phyloP scores from a whole-genome alignment of 129 eudicot genomes.

The Lactuca sativa region DNA sequence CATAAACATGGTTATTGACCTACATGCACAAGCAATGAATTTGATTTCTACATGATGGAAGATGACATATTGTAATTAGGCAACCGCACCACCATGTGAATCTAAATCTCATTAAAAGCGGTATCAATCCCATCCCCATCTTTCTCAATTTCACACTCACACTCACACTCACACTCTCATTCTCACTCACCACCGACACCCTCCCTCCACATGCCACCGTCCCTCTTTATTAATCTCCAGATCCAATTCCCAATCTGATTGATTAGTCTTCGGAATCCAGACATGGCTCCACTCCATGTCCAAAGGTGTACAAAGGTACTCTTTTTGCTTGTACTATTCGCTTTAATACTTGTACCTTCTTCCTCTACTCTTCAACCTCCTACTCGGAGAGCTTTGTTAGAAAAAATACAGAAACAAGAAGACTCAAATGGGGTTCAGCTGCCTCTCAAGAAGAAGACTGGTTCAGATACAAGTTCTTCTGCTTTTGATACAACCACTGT shows the following conservation, averaged over 20 bases:
- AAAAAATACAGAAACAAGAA: constrained; percentile 15
- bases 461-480: constrained; percentile 19
- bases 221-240: constrained; percentile 24
- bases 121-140: constrained; percentile 8
- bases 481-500: constrained; percentile 24
- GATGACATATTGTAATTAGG: too few relatives aligned
- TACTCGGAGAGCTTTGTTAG: constrained; percentile 21
- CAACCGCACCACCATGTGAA: constrained; percentile 21
- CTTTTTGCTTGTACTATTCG: constrained; percentile 29
- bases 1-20: too few relatives aligned
- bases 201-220: constrained; percentile 30
- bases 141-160: constrained; percentile 27
- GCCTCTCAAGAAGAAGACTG: constrained; percentile 40
- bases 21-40: too few relatives aligned
- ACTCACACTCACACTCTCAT: constrained; percentile 17
- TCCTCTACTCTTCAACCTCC: constrained; percentile 22
- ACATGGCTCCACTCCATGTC: constrained; percentile 31
- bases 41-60: too few relatives aligned
- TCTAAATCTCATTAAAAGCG: constrained; percentile 22
- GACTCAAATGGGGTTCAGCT: constrained; percentile 22
- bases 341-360: constrained; percentile 11
- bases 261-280: not conserved
- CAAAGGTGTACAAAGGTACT: constrained; percentile 10
- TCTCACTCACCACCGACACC: constrained; percentile 32
- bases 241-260: constrained; percentile 31